Percentiles rank a stretch among this genome's conserved stretches.
Conservation (phyloP, 2,329 filamentous ascomycete species). For the Penicillium sp. region DNA sequence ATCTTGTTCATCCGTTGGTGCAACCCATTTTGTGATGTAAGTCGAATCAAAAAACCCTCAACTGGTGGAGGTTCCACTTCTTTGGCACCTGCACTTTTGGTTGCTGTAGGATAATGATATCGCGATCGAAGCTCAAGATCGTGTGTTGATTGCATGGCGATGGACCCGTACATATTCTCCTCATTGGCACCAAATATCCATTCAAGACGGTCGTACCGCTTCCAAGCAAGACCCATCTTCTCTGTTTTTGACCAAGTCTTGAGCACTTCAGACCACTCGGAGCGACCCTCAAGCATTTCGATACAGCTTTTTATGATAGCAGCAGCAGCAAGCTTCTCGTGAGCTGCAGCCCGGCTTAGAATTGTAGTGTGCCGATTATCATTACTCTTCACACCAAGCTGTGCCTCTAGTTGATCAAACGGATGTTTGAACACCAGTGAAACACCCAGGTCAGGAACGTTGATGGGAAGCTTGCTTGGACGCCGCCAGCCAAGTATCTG, state of each 20-base stretch:
- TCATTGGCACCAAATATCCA: conserved; percentile 71
- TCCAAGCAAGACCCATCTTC: conserved; percentile 71
- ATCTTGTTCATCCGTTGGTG: conserved; percentile 64
- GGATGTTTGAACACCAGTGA: conserved; percentile 65
- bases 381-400: conserved; percentile 43
- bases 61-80: conserved; percentile 66
- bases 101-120: conserved; percentile 65
- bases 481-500: conserved; percentile 65
- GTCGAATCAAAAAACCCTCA: conserved; percentile 69
- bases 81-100: conserved; percentile 45
- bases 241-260: conserved; percentile 64
- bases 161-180: conserved; percentile 71
- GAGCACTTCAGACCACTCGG: conserved; percentile 66
- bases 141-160: conserved; percentile 70
- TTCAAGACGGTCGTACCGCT: conserved; percentile 71
- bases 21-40: conserved; percentile 67
- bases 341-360: conserved; percentile 42
- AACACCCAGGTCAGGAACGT: conserved; percentile 68
- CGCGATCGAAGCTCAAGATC: conserved; percentile 71
- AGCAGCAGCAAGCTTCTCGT: conserved; percentile 62
- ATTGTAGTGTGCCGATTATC: conserved; percentile 54
- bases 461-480: conserved; percentile 62
- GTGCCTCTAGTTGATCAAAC: conserved; percentile 60
- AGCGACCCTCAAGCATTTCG: conserved; percentile 61
- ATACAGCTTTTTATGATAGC: conserved; percentile 64